Conservation (phyloP, 352 stramenopile species). For the Elongisporangium prolatum region DNA sequence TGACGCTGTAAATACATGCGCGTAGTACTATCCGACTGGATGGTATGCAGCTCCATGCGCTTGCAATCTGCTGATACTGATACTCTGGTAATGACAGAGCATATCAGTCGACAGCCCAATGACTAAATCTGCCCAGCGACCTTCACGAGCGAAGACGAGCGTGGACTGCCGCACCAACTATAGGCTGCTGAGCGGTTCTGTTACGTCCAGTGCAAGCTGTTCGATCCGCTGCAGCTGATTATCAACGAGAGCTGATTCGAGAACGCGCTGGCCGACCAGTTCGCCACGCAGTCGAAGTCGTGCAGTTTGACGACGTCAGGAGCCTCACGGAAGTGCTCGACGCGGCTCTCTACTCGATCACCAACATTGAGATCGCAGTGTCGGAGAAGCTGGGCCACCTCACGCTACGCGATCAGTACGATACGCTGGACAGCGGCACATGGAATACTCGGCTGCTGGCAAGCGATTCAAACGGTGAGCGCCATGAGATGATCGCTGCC, state of each 20-base stretch:
- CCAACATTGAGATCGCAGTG: constrained; percentile 29
- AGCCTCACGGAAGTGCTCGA: constrained; percentile 23
- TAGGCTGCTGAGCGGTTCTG: constrained; percentile 6
- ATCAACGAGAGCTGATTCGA: constrained; percentile 20
- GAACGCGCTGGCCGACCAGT: constrained; percentile 17
- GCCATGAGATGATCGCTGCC: constrained; percentile 14
- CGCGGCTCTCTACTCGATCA: constrained; percentile 20
- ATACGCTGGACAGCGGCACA: constrained; percentile 8
- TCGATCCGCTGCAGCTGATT: constrained; percentile 9
- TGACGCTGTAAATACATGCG: no score
- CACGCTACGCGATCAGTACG: constrained; percentile 17
- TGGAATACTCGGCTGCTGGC: constrained; percentile 20
- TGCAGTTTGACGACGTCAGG: constrained; percentile 14
- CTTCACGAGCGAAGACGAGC: not conserved
- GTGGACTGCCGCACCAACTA: constrained; percentile 6
- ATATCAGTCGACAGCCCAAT: constrained; percentile 7
- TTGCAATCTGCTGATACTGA: constrained; percentile 2
- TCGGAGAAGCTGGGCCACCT: constrained; percentile 23
- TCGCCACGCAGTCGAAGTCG: constrained; percentile 13
- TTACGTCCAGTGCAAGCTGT: constrained; percentile 2
- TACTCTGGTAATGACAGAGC: constrained; percentile 3
- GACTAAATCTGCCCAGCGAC: constrained; percentile 3
- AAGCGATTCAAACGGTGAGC: constrained; percentile 5
- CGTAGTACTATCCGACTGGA: not conserved
- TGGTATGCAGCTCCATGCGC: not conserved